Conservation (phyloP, 306 rosid species). For the Cucurbita argyrosperma region DNA sequence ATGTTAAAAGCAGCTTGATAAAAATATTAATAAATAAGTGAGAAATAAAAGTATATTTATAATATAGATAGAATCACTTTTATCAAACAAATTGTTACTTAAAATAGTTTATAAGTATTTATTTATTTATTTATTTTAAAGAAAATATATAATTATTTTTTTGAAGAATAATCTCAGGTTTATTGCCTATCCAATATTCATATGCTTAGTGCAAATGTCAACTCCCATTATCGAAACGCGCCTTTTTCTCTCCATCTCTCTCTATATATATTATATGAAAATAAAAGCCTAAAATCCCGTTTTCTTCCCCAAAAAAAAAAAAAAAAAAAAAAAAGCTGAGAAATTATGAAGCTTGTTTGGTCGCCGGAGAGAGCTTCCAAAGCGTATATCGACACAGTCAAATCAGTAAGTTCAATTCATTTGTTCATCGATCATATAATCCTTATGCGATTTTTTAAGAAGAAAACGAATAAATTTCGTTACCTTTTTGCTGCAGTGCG, state of each 20-base stretch:
- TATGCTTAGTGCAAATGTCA: constrained; percentile 14
- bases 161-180: background rate
- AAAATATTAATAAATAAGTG: no score
- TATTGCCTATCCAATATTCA: background rate
- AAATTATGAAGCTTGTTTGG: constrained; percentile 77
- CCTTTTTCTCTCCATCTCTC: background rate
- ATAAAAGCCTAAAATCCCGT: background rate
- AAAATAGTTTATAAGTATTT: no score
- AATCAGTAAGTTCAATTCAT: constrained; percentile 37
- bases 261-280: background rate
- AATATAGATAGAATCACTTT: no score
- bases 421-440: background rate
- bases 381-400: constrained; percentile 65
- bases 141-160: background rate
- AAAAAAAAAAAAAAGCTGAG: background rate
- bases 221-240: constrained; percentile 9
- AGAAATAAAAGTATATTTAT: no score
- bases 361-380: constrained; percentile 72
- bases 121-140: no score
- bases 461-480: background rate
- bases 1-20: no score
- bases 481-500: constrained; percentile 23
- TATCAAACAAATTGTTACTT: no score
- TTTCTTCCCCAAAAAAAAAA: background rate
- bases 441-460: background rate